Percentiles rank a stretch among this genome's conserved stretches.
Conservation (phyloP, 2,329 filamentous ascomycete genomes). For the Colletotrichum musae region DNA sequence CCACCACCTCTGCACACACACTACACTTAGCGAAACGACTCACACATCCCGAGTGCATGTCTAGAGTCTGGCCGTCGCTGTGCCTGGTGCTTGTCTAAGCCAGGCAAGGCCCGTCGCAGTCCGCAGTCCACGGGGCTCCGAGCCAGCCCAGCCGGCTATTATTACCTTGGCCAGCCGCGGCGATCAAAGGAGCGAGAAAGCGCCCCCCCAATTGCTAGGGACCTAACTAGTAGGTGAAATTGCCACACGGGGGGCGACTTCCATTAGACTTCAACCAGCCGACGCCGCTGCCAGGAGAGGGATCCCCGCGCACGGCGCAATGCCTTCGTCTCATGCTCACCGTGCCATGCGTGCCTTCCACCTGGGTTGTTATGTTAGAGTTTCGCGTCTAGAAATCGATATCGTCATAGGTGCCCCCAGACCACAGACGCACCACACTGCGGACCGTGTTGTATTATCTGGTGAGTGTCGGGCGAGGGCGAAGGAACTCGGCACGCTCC, state of each 20-base stretch:
- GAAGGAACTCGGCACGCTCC: too few relatives aligned
- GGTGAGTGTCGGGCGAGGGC: too few relatives aligned
- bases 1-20: not conserved
- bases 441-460: too few relatives aligned
- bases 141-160: not conserved
- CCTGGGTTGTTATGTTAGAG: too few relatives aligned
- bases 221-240: not conserved
- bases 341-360: not conserved
- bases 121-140: too few relatives aligned
- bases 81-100: conserved; percentile 6
- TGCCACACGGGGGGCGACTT: not conserved
- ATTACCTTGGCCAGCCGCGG: too few relatives aligned
- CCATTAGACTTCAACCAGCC: not conserved
- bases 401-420: too few relatives aligned
- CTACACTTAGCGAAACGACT: not conserved
- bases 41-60: not conserved
- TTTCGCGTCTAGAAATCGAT: too few relatives aligned
- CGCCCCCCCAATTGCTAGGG: too few relatives aligned
- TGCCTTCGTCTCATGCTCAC: not conserved
- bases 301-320: not conserved
- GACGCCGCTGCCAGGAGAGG: conserved; percentile 8
- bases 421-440: too few relatives aligned
- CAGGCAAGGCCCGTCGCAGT: not conserved
- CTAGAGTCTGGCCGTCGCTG: too few relatives aligned
- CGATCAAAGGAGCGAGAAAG: too few relatives aligned